A percentile compares a stretch with the other conserved stretches of the same genome.
These are phyloP conservation scores for Parsonsia alboflavescens DNA, from an alignment of 257 asterid species.

Conservation along the genomic window DNA sequence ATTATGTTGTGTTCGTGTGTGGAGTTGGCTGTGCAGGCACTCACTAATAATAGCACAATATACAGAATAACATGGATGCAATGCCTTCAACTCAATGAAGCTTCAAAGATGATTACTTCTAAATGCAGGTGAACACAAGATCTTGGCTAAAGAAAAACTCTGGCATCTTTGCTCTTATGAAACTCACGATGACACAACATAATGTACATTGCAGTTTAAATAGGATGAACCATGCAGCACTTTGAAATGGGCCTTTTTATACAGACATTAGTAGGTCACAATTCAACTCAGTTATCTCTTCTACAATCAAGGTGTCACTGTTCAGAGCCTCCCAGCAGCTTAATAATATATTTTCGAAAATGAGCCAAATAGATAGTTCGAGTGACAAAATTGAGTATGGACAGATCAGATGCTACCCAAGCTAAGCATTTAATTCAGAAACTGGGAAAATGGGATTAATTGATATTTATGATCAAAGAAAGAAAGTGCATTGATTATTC, in stretches of 20 bases:
- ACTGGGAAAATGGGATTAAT: neutral
- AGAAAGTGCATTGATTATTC: neutral
- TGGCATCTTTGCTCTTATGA: neutral
- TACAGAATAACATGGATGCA: no score
- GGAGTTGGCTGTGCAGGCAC: no score
- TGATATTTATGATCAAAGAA: neutral
- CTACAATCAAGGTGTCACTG: neutral
- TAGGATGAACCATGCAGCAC: neutral
- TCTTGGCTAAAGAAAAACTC: neutral
- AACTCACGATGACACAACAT: neutral
- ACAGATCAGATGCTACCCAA: neutral
- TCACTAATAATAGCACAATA: no score
- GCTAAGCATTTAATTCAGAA: conserved; percentile 1
- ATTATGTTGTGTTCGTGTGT: no score
- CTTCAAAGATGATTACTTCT: neutral
- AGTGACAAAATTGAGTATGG: neutral
- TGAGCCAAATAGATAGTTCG: neutral
- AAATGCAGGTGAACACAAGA: neutral
- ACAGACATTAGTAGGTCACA: no score
- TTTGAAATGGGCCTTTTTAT: neutral
- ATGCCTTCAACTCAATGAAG: neutral
- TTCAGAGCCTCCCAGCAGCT: neutral
- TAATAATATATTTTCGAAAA: neutral
- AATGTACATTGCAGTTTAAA: neutral
- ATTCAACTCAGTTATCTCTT: neutral